These are phyloP conservation scores for Aspergillus fijiensis DNA, from an alignment of 2,329 filamentous ascomycete genomes.

Conservation along the genomic window DNA sequence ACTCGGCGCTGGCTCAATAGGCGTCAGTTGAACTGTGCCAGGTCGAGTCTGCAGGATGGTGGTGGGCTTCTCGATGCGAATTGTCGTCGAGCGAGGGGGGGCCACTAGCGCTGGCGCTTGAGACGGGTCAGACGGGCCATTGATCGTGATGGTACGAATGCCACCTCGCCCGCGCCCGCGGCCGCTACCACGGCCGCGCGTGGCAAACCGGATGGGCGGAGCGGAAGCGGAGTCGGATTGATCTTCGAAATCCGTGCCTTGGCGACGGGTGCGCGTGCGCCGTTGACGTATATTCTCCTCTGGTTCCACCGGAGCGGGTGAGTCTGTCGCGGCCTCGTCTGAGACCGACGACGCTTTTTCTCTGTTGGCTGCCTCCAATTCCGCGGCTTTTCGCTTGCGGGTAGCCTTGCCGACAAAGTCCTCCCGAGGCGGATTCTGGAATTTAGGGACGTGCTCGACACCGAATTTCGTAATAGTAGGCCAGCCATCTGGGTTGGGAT, in stretches of 20 bases:
- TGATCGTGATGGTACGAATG: conserved; percentile 22
- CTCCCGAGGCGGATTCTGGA: conserved; percentile 34
- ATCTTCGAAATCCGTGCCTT: conserved; percentile 23
- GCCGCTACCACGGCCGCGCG: conserved; percentile 27
- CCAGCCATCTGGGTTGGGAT: conserved; percentile 46
- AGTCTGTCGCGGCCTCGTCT: conserved; percentile 28
- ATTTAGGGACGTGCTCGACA: conserved; percentile 37
- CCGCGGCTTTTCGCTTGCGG: conserved; percentile 40
- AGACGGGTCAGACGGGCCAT: conserved; percentile 22
- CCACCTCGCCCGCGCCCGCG: conserved; percentile 33
- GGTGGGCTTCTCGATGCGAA: conserved; percentile 8
- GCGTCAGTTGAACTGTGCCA: conserved; percentile 19
- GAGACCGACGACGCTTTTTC: conserved; percentile 22
- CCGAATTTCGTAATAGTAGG: conserved; percentile 37
- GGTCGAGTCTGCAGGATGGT: conserved; percentile 16
- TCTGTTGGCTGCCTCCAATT: conserved; percentile 32
- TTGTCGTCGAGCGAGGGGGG: conserved; percentile 7
- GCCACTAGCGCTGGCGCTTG: conserved; percentile 9
- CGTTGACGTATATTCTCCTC: conserved; percentile 34
- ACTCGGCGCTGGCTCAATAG: conserved; percentile 23
- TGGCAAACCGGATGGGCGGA: conserved; percentile 16
- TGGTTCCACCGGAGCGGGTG: conserved; percentile 27
- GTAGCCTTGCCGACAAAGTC: conserved; percentile 31
- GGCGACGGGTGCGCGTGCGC: conserved; percentile 32
- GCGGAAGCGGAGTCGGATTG: conserved; percentile 17